Conservation (phyloP, 345 rosid species). For the Eucalyptus curtisii region DNA sequence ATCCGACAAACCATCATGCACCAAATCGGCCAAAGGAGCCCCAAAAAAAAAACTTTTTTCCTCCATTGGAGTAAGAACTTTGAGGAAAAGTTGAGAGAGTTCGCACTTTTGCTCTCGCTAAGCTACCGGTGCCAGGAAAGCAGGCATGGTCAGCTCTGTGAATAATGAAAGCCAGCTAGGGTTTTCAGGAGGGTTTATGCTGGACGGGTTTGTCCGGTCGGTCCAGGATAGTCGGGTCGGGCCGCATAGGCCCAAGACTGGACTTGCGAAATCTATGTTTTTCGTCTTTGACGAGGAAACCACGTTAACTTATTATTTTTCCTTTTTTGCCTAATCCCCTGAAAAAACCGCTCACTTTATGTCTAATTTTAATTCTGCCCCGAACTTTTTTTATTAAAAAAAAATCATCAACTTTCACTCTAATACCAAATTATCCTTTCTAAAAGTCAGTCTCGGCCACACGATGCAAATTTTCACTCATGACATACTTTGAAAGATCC, state of each 20-base stretch:
- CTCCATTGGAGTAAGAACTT: neutral
- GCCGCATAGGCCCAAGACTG: neutral
- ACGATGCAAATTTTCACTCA: neutral
- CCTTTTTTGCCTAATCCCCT: neutral
- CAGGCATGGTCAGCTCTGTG: neutral
- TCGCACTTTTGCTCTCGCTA: neutral
- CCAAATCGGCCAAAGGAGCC: neutral
- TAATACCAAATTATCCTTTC: neutral
- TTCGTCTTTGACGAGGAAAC: neutral
- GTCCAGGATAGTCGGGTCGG: neutral
- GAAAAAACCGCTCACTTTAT: neutral
- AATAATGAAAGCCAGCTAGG: neutral
- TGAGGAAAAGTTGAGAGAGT: neutral
- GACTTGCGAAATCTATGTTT: neutral
- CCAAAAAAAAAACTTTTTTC: accelerated
- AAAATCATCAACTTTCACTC: neutral
- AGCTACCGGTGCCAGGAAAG: neutral
- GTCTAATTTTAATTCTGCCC: neutral
- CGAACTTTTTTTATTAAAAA: neutral
- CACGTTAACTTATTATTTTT: neutral
- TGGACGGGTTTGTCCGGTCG: neutral
- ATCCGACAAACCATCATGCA: neutral
- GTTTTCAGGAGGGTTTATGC: neutral
- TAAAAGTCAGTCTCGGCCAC: neutral
- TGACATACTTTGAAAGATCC: neutral